Conservation (phyloP, 371 early-diverging fungal species). For the Dinochytrium kinnereticum region DNA sequence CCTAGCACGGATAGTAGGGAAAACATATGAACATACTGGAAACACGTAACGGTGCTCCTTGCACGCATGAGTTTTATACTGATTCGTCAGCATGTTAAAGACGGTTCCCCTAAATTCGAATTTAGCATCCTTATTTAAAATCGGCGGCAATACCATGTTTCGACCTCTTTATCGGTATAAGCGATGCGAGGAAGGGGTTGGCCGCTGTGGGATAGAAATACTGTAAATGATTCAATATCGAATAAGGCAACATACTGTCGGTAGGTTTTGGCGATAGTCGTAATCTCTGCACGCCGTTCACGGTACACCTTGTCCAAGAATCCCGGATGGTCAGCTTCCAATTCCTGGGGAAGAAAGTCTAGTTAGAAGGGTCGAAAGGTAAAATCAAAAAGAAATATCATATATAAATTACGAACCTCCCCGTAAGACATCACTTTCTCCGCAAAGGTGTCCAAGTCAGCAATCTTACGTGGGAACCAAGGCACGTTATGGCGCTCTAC, state of each 20-base stretch:
- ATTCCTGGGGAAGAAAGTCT: no score
- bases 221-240: not conserved
- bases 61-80: constrained; percentile 90
- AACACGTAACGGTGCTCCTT: constrained; percentile 90
- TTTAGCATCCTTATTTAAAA: not conserved
- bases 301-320: constrained; percentile 88
- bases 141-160: constrained; percentile 67
- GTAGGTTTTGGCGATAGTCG: constrained; percentile 82
- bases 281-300: constrained; percentile 84
- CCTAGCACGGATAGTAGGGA: not conserved
- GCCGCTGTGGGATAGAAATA: constrained; percentile 54
- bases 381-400: no score
- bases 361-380: no score
- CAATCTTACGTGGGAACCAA: constrained; percentile 95
- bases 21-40: constrained; percentile 52
- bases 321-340: constrained; percentile 93
- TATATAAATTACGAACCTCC: constrained; percentile 65
- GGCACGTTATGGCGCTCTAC: constrained; percentile 58
- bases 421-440: constrained; percentile 93
- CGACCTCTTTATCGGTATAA: constrained; percentile 81
- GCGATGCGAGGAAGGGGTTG: constrained; percentile 83
- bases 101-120: constrained; percentile 69
- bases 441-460: constrained; percentile 92
- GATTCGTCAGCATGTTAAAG: constrained; percentile 72
- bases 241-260: constrained; percentile 57